Base-by-base conservation (phyloP, 805 yeast genomes). In the Cyberlindnera nakhonratchasimensis region DNA sequence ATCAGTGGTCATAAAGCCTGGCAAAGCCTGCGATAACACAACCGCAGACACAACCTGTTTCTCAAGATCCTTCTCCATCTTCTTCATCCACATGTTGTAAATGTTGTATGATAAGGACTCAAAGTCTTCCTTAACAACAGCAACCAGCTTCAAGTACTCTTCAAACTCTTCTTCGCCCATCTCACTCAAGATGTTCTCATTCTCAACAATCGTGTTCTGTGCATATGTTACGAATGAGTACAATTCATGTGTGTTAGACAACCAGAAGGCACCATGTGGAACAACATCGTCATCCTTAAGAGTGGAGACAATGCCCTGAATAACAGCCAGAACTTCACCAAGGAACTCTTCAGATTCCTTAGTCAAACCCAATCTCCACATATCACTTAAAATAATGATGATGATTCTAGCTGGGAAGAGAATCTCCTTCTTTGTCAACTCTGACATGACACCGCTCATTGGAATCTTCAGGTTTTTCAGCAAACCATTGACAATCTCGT, bases 341-440 rank as follows among this genome's bases (percentile, higher is more conserved):
- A 93, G 69, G 60, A 93, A 86, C 43, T 80, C 81, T 69, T 93
- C 98, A 59, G 91, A 81, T 64, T 91, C 96, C 52, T 84, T 80
- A 13, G 96, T 88, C 56, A 89, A 75, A 2, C 98, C 98, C 36
- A 91, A 72, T 66, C 98, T 78, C 99, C 99, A 93, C 98, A 93
- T 89, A 64, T 93, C 99, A 57, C 95, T 82, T 50, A 91, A 71
- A 25, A 91, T 83, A 51, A 93, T 84, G 57, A 93, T 91, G 57
- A 93, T 80, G 51, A 93, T 87, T 71, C 96, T 80, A 2, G 97
- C 93, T 21, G 99, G 99, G 80, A 89, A 93, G 41, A 93, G 71
- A 10, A 91, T 95, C 62, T 93, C 98, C 59, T 89, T 88, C 59
- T 87, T 77, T 13, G 90, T 80, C 50, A 88, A 70, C 55, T 82